These are phyloP conservation scores for Phlebopus sp. DNA, from an alignment of 1,284 basidiomycete genomes.

Conservation along the genomic window DNA sequence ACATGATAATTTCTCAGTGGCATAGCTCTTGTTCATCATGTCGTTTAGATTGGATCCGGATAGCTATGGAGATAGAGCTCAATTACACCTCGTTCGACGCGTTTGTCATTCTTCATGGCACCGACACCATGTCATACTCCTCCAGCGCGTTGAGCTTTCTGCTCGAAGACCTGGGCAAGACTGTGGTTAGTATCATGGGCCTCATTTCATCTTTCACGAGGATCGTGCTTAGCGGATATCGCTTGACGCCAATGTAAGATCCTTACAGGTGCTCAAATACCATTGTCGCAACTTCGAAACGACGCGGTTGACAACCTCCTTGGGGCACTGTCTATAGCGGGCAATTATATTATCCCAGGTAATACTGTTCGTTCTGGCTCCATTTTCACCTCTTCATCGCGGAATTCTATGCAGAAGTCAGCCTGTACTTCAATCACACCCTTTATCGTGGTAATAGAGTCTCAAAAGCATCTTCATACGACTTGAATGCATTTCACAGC, in stretches of 20 bases:
- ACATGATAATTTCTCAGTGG: conserved; percentile 6
- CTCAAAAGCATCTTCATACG: conserved; percentile 83
- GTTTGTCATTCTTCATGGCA: conserved; percentile 89
- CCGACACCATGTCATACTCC: conserved; percentile 92
- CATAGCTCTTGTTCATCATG: conserved; percentile 5
- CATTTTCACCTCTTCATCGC: not conserved
- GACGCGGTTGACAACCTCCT: conserved; percentile 90
- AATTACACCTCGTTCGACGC: conserved; percentile 85
- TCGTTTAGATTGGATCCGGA: conserved; percentile 77
- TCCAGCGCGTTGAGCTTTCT: conserved; percentile 87
- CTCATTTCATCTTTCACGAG: not conserved
- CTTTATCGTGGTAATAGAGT: conserved; percentile 86
- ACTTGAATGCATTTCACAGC: conserved; percentile 83
- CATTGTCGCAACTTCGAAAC: conserved; percentile 83
- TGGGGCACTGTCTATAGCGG: conserved; percentile 84
- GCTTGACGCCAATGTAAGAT: conserved; percentile 46
- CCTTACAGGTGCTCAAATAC: conserved; percentile 90
- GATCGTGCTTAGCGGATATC: not conserved
- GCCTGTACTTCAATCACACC: conserved; percentile 86
- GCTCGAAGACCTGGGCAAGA: conserved; percentile 88
- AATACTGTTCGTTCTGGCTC: conserved; percentile 9
- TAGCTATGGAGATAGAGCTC: conserved; percentile 87
- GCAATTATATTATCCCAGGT: conserved; percentile 90
- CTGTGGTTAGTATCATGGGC: conserved; percentile 51
- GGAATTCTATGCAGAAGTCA: conserved; percentile 55